These are phyloP conservation scores for Talaromyces sp. DNA, from an alignment of 2,329 filamentous ascomycete species.

Conservation along the genomic window DNA sequence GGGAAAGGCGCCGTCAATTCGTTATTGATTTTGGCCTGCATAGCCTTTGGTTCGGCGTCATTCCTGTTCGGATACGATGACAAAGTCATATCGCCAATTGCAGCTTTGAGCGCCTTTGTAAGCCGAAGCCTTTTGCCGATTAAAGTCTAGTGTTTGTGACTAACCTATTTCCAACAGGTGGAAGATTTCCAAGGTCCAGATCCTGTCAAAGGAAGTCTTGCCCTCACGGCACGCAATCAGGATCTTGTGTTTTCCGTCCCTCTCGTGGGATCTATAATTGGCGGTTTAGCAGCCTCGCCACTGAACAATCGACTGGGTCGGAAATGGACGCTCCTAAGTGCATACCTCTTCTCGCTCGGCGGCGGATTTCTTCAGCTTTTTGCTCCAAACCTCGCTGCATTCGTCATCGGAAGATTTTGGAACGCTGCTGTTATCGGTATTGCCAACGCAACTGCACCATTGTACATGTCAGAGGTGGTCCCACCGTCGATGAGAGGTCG, in stretches of 20 bases:
- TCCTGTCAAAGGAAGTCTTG: conserved; percentile 23
- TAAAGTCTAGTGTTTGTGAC: neutral
- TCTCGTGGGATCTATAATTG: conserved; percentile 34
- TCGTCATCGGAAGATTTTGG: conserved; percentile 33
- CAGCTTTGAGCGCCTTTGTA: conserved; percentile 29
- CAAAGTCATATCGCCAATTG: conserved; percentile 33
- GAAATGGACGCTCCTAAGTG: conserved; percentile 33
- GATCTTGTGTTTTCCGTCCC: conserved; percentile 36
- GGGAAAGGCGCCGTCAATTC: conserved; percentile 26
- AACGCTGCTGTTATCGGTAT: conserved; percentile 34
- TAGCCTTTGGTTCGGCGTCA: conserved; percentile 30
- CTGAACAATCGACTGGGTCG: conserved; percentile 34
- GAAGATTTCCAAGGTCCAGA: conserved; percentile 32
- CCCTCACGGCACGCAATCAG: conserved; percentile 34
- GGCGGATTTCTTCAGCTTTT: conserved; percentile 38
- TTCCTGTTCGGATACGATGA: conserved; percentile 35
- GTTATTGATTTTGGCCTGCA: conserved; percentile 28
- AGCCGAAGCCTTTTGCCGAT: conserved; percentile 7
- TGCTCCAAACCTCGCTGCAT: conserved; percentile 32
- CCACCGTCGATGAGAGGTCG: conserved; percentile 32
- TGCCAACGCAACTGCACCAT: conserved; percentile 33
- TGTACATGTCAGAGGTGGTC: conserved; percentile 39
- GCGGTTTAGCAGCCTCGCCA: conserved; percentile 32
- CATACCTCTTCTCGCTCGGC: conserved; percentile 33
- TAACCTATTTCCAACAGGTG: conserved; percentile 22